Base-by-base conservation (phyloP, 106 monocot genomes). In the Dactylorhiza incarnata region DNA sequence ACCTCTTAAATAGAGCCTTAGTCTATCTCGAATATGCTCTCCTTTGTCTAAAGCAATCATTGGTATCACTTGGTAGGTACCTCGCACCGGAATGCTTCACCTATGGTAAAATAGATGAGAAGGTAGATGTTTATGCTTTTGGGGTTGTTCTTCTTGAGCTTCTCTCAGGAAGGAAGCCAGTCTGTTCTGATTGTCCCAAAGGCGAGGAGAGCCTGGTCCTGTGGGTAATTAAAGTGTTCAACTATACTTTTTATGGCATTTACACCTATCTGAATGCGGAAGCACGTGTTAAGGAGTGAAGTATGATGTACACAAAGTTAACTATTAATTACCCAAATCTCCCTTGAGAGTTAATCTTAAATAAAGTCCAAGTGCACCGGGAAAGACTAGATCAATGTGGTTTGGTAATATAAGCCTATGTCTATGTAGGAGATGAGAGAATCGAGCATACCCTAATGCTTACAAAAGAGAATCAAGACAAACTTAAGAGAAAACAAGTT, bases 91-190 rank as follows among this genome's bases (percentile, higher is more conserved):
- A 95, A 81, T 95, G 85, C 78, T 89, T 95, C 74, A 89, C 87
- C 77, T 84, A 84, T 80, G 94, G 94, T 8, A 89, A 89, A 70
- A 83, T 95, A 44, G 87, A 83, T 55, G 91, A 95, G 73, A 91
- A 95, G 73, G 79, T 87, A 13, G 94, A 95, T 84, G 87, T 95
- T 1, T 95, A 95, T 81, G 91, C 94, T 48, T 95, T 95, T 48
- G 94, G 94, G 14, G 94, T 95, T 6, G 94, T 95, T 45, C 89
- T 95, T 77, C 94, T 95, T 11, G 94, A 95, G 84, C 89, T 95
- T 74, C 80, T 95, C 65, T 89, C 94, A 4, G 91, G 94, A 74
- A 85, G 78, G 80, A 95, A 82, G 80, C 91, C 94, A 3, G 85
- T 95, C 37, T 49, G 68, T 76, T 80, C 82, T 23, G 73, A 73